Conservation (phyloP, 176 grass and related monocot species). For the Ampelocalamus luodianensis region DNA sequence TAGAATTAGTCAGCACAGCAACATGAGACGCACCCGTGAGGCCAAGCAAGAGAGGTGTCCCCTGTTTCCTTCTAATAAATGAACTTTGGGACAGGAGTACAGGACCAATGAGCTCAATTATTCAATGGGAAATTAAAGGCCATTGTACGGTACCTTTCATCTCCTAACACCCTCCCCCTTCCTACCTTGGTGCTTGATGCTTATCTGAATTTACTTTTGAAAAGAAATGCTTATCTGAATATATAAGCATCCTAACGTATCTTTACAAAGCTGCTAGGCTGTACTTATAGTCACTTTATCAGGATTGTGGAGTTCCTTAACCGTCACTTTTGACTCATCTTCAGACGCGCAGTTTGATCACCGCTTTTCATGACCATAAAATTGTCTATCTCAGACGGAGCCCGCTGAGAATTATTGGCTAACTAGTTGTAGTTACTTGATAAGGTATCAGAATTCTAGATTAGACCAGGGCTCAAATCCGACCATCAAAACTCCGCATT, state of each 20-base stretch:
- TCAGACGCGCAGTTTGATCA: conserved; percentile 11
- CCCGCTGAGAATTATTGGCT: conserved; percentile 12
- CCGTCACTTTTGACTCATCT: conserved; percentile 39
- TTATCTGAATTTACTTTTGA: conserved; percentile 34
- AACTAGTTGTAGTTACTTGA: background rate
- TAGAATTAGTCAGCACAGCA: conserved; percentile 1
- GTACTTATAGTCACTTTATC: conserved; percentile 19
- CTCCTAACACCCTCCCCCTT: background rate
- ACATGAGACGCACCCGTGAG: background rate
- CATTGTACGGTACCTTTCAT: conserved; percentile 29
- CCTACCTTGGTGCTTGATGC: conserved; percentile 36
- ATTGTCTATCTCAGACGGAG: conserved; percentile 16
- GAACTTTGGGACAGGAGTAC: conserved; percentile 8
- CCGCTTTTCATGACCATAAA: conserved; percentile 36
- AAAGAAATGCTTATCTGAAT: conserved; percentile 29
- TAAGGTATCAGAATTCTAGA: background rate
- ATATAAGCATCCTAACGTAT: conserved; percentile 32
- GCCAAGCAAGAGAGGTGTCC: background rate
- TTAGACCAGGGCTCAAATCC: too few relatives aligned
- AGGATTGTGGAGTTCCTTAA: conserved; percentile 28
- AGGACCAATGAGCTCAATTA: conserved; percentile 29
- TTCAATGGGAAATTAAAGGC: conserved; percentile 13
- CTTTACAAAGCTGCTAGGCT: conserved; percentile 46
- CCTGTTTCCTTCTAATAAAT: background rate
- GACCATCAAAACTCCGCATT: too few relatives aligned